Evolutionary conservation across 768 basidiomycete species (phyloP), one percentile per base, ranked within the genome.

Genomic region (Cantharellus anzutake): DNA sequence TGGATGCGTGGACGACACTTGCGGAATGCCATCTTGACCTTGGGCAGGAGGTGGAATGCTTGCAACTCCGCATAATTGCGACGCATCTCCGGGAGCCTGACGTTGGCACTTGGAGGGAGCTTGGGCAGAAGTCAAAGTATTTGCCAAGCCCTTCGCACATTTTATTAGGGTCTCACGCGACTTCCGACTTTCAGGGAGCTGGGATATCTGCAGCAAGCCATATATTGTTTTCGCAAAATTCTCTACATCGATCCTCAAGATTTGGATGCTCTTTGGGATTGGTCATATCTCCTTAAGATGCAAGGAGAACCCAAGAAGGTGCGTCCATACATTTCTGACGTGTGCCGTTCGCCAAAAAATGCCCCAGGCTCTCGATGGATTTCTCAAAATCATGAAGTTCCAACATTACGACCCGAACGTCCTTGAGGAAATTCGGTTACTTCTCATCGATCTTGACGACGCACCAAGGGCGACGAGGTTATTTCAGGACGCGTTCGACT

Each of bases 201-300:
- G 35, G 86, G 84, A 2, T 81, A 80, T 61, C 77, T 80, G 51
- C 85, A 91, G 61, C 91, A 97, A 69, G 88, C 90, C 2, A 68
- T 96, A 41, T 97, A 97, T 67, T 98, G 94, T 67, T 88, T 86
- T 67, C 76, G 84, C 0, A 93, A 96, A 67, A 79, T 86, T 0
- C 78, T 83, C 65, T 80, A 77, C 60, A 73, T 86, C 34, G 84
- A 94, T 66, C 85, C 87, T 1, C 75, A 76, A 4, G 92, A 97
- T 63, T 78, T 87, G 14, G 82, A 86, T 61, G 85, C 87, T 3
- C 76, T 90, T 14, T 96, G 89, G 88, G 92, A 97, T 64, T 79
- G 90, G 2, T 90, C 91, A 0, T 75, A 78, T 3, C 76, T 94
- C 7, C 83, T 89, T 1, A 83, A 83, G 64, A 81, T 86, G 63